Evolutionary conservation across 306 rosid species (phyloP), one percentile per base, ranked within the genome.

Genomic region (Dalbergia cochinchinensis): DNA sequence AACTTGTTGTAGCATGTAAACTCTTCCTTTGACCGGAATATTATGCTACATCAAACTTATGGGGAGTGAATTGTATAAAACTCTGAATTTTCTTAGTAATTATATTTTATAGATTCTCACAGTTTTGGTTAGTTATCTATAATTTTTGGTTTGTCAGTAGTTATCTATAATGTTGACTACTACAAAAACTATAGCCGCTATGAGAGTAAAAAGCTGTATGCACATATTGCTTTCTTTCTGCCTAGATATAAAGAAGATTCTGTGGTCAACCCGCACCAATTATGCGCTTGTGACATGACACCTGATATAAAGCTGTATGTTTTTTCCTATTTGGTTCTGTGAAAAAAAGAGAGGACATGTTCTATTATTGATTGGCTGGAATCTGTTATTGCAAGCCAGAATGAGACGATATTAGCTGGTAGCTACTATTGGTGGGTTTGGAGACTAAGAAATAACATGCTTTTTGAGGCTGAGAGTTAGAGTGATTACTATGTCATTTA

Each of bases 221-320:
- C 63, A 45, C 53, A 53, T 12, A 10, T 13, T 20, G 8, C 6
- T 37, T 53, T 65, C 4, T 65, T 74, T 50, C 2, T 20, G 16
- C 0, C 39, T 3, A 35, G 16, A 39, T 18, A 44, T 8, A 19
- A 20, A 22, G 3, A 51, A 73, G 66, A 42, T 5, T 22, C 1
- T 37, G 0, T 58, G 64, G 80, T 73, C 80, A 73, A 81, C 70
- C 65, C 65, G 74, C 15, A 22, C 22, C n/a, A 80, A 62, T 45
- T 65, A 65, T 53, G 84, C 84, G 76, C 75, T 74, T 20, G 22
- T 20, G 22, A 20, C 22, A 20, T 20, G 22, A 20, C 22, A 20
- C 22, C 22, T 0, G 22, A 20, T 0, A 20, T 20, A 20, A 20
- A 20, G 22, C 1, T 20, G 22, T 20, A 20, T 20, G 22, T 20